These are phyloP conservation scores for Oryza meridionalis DNA, from an alignment of 176 grass and related monocot genomes.

Conservation along the genomic window DNA sequence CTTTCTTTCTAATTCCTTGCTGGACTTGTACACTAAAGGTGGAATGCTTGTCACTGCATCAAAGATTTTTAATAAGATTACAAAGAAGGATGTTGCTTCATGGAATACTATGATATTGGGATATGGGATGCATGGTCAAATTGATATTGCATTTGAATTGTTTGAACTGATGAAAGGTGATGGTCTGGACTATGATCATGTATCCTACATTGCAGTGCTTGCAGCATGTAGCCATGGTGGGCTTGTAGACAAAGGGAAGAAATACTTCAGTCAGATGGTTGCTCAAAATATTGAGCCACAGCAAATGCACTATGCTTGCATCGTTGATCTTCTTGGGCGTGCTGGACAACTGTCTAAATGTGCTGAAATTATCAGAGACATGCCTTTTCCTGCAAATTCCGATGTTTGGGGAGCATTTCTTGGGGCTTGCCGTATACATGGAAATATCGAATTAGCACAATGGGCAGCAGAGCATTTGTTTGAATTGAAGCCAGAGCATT, in stretches of 20 bases:
- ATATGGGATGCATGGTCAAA: slow-evolving; percentile 72
- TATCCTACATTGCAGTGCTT: slow-evolving; percentile 82
- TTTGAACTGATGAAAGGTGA: slow-evolving; percentile 78
- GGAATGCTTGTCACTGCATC: slow-evolving; percentile 68
- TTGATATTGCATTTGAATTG: slow-evolving; percentile 61
- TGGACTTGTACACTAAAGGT: slow-evolving; percentile 78
- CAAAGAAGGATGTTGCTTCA: slow-evolving; percentile 65
- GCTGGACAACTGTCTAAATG: slow-evolving; percentile 64
- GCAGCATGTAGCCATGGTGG: slow-evolving; percentile 84
- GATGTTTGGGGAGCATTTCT: slow-evolving; percentile 92
- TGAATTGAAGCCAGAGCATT: slow-evolving; percentile 72
- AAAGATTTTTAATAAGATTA: slow-evolving; percentile 70
- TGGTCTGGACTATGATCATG: slow-evolving; percentile 70
- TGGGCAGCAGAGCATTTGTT: slow-evolving; percentile 86
- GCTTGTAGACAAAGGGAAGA: slow-evolving; percentile 75
- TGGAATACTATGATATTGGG: slow-evolving; percentile 92
- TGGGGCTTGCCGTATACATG: slow-evolving; percentile 82
- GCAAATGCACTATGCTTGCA: slow-evolving; percentile 90
- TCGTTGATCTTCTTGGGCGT: slow-evolving; percentile 91
- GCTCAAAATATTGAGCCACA: slow-evolving; percentile 61
- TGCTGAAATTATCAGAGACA: slow-evolving; percentile 67
- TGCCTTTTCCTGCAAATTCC: slow-evolving; percentile 78
- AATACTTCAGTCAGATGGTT: slow-evolving; percentile 83
- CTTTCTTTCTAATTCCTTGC: slow-evolving; percentile 72
- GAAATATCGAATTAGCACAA: slow-evolving; percentile 68